phyloP scores from a whole-genome alignment of 345 rosid species.

The Hypericum androsaemum region DNA sequence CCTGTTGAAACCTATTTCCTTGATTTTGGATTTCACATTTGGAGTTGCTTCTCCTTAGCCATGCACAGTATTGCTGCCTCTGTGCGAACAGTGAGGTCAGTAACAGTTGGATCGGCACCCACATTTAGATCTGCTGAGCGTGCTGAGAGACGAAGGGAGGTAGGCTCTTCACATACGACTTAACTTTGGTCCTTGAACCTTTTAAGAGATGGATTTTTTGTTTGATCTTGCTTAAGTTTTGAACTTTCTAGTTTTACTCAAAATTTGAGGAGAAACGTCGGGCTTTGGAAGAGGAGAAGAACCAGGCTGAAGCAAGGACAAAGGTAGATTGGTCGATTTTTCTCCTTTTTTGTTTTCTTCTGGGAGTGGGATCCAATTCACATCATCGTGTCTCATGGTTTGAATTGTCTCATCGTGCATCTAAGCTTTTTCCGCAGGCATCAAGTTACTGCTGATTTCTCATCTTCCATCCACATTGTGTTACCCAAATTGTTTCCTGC shows the following conservation, averaged over 20 bases:
- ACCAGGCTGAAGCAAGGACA: conserved; percentile 61
- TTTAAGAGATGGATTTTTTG: background rate
- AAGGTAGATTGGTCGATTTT: conserved; percentile 35
- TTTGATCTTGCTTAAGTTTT: background rate
- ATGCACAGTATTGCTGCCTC: conserved; percentile 57
- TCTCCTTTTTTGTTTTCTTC: background rate
- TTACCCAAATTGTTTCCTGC: background rate
- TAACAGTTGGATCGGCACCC: conserved; percentile 86
- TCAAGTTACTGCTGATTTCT: no score
- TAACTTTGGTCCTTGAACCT: conserved; percentile 6
- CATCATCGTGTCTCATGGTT: no score
- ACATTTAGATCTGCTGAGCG: conserved; percentile 69
- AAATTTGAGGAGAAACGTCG: conserved; percentile 77
- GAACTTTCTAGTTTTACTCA: conserved; percentile 46
- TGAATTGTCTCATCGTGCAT: no score
- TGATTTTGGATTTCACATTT: no score
- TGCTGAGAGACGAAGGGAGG: conserved; percentile 91
- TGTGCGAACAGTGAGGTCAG: conserved; percentile 47
- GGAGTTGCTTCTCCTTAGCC: conserved; percentile 45
- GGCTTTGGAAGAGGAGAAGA: conserved; percentile 71
- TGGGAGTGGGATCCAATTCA: background rate
- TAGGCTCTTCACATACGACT: conserved; percentile 13
- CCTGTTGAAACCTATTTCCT: background rate
- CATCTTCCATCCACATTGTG: no score
- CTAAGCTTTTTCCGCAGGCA: no score